A percentile compares a stretch with the other conserved stretches of the same genome.
phyloP scores from a whole-genome alignment of 345 rosid genomes.

The Rhizophora apiculata region DNA sequence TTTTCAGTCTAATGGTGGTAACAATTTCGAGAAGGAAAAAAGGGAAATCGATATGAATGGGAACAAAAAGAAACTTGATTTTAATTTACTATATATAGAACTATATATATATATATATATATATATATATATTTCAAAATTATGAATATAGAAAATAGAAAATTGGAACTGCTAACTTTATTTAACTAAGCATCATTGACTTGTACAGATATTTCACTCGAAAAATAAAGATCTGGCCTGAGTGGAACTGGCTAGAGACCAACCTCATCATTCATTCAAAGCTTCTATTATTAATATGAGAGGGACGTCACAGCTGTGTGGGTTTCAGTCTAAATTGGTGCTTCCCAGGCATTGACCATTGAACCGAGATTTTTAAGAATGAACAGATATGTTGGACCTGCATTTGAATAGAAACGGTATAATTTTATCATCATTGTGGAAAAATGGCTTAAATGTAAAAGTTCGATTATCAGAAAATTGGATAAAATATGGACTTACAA shows the following conservation, averaged over 20 bases:
- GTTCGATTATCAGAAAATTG: too few species aligned
- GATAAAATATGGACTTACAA: too few species aligned
- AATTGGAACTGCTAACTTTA: background rate
- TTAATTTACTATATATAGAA: too few species aligned
- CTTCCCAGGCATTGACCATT: conserved; percentile 33
- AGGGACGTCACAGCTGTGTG: conserved; percentile 46
- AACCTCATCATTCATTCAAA: conserved; percentile 35
- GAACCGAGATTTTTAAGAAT: conserved; percentile 35
- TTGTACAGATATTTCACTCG: conserved; percentile 33
- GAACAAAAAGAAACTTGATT: too few species aligned
- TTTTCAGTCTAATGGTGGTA: too few species aligned
- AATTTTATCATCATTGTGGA: too few species aligned
- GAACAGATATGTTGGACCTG: background rate
- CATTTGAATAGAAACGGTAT: too few species aligned
- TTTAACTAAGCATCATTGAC: conserved; percentile 25
- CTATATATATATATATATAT: too few species aligned
- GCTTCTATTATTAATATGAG: conserved; percentile 9
- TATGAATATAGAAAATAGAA: conserved; percentile 6
- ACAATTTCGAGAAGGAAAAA: too few species aligned
- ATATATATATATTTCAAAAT: conserved; percentile 13
- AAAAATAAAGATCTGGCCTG: conserved; percentile 7
- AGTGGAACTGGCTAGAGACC: conserved; percentile 14
- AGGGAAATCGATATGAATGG: too few species aligned
- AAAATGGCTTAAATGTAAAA: too few species aligned
- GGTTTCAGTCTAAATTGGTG: conserved; percentile 19